Evolutionary conservation across 805 yeast species (phyloP), one percentile per base, ranked within the genome.

Genomic region (Yarrowia yakushimensis): DNA sequence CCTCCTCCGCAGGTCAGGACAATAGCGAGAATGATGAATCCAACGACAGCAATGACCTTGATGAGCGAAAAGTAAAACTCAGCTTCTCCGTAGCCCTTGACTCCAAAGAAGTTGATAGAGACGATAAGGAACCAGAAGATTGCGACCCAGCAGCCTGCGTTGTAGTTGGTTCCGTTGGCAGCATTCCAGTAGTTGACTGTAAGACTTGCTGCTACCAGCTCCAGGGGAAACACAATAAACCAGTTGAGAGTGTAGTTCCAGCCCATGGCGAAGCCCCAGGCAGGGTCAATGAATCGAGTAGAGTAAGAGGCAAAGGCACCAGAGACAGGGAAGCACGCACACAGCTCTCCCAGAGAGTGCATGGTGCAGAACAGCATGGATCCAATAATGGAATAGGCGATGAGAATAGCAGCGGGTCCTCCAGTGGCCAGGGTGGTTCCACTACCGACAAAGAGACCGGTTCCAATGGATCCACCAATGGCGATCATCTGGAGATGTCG

Each of bases 401-500:
- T 77, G 52, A 87, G 73, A 36, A 81, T 67, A 57, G 82, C 81
- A 5, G 80, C 88, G 4, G 90, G 89, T 34, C 92, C 93, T 18
- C 76, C 78, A 5, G 76, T 72, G 31, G 74, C 70, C 66, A 87
- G 77, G 2, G 87, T 81, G 18, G 76, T 73, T 39, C 90, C 90
- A 13, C 84, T 77, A 67, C 91, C 90, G 55, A 87, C 85, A 66
- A 87, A 82, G 63, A 87, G 73, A 71, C 93, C 92, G 2, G 90
- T 85, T 67, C 93, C 93, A 57, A 86, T 83, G 67, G 87, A 83
- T 33, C 90, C 87, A 31, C 90, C 90, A 42, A 87, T 79, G 39
- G 90, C 86, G 67, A 87, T 86, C 86, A 88, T 82, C 64, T 85
- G 83, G 69, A 87, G 77, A 72, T 87, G 92, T 69, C 90, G 78